Conservation (phyloP, 2,329 filamentous ascomycete genomes). For the Fusarium zealandicum region DNA sequence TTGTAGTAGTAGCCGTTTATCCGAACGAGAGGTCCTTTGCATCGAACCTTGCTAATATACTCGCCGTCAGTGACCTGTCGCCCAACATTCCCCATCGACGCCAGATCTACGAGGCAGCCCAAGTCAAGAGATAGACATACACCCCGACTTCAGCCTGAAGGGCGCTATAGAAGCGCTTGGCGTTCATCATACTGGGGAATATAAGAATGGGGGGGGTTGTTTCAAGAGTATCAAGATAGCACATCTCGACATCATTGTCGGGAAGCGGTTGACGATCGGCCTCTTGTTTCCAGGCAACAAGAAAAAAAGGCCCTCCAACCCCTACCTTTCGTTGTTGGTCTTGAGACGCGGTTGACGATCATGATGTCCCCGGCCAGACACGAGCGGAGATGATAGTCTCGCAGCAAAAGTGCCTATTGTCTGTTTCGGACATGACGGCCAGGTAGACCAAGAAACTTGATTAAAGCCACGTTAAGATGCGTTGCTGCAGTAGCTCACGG, state of each 20-base stretch:
- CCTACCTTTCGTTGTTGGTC: conserved; percentile 2
- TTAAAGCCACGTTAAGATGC: no score
- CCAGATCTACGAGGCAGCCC: conserved; percentile 12
- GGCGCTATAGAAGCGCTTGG: conserved; percentile 2
- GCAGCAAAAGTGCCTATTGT: neutral
- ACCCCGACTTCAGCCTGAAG: conserved; percentile 22
- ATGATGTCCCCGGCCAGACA: neutral
- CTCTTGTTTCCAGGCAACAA: conserved; percentile 4
- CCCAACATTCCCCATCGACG: conserved; percentile 9
- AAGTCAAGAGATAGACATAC: conserved; percentile 1
- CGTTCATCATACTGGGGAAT: conserved; percentile 6
- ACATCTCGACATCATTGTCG: conserved; percentile 1
- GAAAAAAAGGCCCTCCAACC: no score
- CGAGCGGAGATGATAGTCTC: no score
- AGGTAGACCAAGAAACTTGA: neutral
- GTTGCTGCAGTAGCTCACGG: no score
- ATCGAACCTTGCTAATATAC: neutral
- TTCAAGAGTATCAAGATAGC: conserved; percentile 19
- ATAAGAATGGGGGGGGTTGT: neutral
- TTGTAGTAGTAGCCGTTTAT: no score
- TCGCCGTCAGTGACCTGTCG: conserved; percentile 8
- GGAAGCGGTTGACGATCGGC: conserved; percentile 4
- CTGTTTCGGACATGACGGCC: neutral
- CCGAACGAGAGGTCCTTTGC: no score
- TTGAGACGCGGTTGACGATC: conserved; percentile 1